Conservation (phyloP, 2,329 filamentous ascomycete species). For the Diaporthe capsici region DNA sequence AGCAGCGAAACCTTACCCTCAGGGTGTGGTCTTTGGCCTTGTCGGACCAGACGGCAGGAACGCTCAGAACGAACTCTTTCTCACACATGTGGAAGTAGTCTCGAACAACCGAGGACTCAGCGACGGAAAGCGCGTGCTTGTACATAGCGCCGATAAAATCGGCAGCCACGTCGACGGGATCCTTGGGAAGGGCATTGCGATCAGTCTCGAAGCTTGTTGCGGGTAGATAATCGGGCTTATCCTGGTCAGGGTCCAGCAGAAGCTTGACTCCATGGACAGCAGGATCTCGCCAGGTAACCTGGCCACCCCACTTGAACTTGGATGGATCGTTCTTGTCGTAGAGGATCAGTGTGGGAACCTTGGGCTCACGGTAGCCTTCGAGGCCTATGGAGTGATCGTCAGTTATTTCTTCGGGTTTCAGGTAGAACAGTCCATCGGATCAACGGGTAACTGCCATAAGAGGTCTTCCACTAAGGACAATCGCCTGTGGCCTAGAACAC, state of each 20-base stretch:
- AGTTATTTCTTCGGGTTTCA: no score
- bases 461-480: no score
- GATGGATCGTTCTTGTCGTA: slow-evolving; percentile 17
- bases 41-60: slow-evolving; percentile 46
- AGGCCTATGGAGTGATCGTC: no score
- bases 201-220: background rate
- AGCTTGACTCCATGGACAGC: slow-evolving; percentile 37
- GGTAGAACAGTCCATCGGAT: no score
- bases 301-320: slow-evolving; percentile 36
- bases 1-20: no score
- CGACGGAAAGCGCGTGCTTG: slow-evolving; percentile 12
- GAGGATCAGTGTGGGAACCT: slow-evolving; percentile 3
- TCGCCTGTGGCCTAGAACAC: no score
- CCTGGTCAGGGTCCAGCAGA: slow-evolving; percentile 35
- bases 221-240: background rate
- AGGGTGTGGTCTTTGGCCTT: slow-evolving; percentile 43
- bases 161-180: slow-evolving; percentile 21
- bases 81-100: background rate
- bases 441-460: no score
- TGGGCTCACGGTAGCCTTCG: slow-evolving; percentile 22
- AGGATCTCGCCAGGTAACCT: slow-evolving; percentile 19
- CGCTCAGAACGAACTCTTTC: slow-evolving; percentile 43
- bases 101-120: background rate
- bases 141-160: slow-evolving; percentile 36
- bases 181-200: background rate